Conservation (phyloP, 2,329 filamentous ascomycete species). For the Nannizzia gypsea region DNA sequence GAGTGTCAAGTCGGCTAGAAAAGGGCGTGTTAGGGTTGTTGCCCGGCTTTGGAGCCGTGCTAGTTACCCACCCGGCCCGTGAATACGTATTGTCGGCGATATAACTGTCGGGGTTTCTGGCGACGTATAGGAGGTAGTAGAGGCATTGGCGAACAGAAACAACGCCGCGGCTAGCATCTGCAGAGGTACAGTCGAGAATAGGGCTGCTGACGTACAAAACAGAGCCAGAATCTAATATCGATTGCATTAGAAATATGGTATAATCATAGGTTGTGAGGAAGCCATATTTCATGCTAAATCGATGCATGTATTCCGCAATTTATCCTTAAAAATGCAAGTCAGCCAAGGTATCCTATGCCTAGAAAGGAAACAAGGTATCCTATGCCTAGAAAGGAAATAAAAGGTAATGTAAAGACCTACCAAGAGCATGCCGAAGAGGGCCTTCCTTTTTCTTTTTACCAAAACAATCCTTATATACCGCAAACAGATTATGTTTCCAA, state of each 20-base stretch:
- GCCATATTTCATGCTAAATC: conserved; percentile 3
- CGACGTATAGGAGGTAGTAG: neutral
- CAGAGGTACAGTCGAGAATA: no score
- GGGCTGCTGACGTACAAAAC: no score
- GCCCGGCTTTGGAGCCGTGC: no score
- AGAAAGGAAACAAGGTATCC: no score
- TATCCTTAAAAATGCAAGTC: neutral
- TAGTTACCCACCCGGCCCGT: neutral
- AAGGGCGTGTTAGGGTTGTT: no score
- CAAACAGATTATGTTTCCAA: conserved; percentile 6
- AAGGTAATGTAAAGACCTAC: conserved; percentile 3
- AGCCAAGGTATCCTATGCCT: no score
- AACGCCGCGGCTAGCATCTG: neutral
- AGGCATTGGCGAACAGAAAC: neutral
- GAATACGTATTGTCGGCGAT: neutral
- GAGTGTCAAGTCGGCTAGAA: no score
- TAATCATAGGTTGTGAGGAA: conserved; percentile 8
- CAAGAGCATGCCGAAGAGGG: no score
- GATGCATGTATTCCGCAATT: conserved; percentile 8
- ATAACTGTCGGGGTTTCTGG: neutral
- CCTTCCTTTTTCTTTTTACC: neutral
- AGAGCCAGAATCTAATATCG: no score
- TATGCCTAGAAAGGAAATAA: neutral
- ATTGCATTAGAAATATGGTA: conserved; percentile 9
- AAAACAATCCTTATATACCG: neutral